These are phyloP conservation scores for Mayamaea pseudoterrestris DNA, from an alignment of 108 stramenopile species.

Conservation along the genomic window DNA sequence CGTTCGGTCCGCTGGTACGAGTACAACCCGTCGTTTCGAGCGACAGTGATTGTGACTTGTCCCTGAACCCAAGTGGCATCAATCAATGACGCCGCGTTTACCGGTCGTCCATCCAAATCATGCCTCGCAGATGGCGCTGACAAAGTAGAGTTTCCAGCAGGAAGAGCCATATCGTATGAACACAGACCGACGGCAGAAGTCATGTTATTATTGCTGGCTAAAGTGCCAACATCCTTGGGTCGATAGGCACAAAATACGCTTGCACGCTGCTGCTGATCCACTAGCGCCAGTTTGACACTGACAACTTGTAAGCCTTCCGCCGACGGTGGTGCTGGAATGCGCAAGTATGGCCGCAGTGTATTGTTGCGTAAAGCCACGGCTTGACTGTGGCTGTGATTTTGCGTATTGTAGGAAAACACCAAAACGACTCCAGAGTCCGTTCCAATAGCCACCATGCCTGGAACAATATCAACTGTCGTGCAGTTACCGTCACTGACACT, in stretches of 20 bases:
- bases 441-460: slow-evolving; percentile 66
- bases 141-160: slow-evolving; percentile 21
- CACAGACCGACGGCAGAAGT: slow-evolving; percentile 45
- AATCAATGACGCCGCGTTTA: slow-evolving; percentile 33
- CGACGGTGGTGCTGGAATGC: slow-evolving; percentile 59
- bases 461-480: slow-evolving; percentile 40
- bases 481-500: slow-evolving; percentile 41
- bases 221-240: background rate
- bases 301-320: slow-evolving; percentile 7
- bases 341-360: slow-evolving; percentile 26
- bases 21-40: slow-evolving; percentile 67
- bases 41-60: slow-evolving; percentile 18
- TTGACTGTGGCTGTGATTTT: slow-evolving; percentile 13
- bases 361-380: background rate
- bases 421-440: slow-evolving; percentile 59
- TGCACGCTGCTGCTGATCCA: slow-evolving; percentile 11
- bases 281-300: slow-evolving; percentile 13
- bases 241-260: slow-evolving; percentile 33
- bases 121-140: slow-evolving; percentile 55
- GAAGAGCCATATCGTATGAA: slow-evolving; percentile 63
- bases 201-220: background rate
- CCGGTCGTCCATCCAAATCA: slow-evolving; percentile 68
- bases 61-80: too few species aligned
- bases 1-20: slow-evolving; percentile 62
- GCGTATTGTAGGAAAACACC: slow-evolving; percentile 40